Evolutionary conservation across 2,329 filamentous ascomycete species (phyloP).

Genomic region (Fusarium setosum): DNA sequence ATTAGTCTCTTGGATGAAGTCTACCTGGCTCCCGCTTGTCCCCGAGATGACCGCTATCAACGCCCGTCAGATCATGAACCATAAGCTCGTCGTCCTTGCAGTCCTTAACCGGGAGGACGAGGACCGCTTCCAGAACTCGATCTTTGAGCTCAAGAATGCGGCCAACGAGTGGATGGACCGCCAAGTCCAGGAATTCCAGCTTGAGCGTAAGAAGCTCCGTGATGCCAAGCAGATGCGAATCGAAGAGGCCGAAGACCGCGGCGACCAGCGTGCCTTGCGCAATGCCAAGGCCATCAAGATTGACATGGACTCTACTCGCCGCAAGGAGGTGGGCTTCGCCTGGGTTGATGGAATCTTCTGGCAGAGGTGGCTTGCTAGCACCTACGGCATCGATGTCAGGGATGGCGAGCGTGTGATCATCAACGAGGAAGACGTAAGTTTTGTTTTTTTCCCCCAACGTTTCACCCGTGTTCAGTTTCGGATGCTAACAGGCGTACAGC

Average conservation of each 20-base stretch:
- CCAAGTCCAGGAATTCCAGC: conserved; percentile 89
- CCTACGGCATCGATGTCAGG: conserved; percentile 89
- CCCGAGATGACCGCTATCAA: conserved; percentile 93
- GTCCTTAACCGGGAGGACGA: conserved; percentile 84
- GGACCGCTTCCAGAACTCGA: conserved; percentile 81
- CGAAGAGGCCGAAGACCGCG: conserved; percentile 94
- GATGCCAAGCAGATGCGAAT: conserved; percentile 96
- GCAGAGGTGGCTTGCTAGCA: conserved; percentile 96
- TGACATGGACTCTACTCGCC: conserved; percentile 87
- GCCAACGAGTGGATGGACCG: conserved; percentile 99
- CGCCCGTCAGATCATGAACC: conserved; percentile 93
- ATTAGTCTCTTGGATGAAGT: conserved; percentile 93
- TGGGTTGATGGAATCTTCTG: conserved; percentile 98
- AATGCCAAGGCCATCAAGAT: conserved; percentile 92
- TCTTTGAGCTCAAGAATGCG: conserved; percentile 93
- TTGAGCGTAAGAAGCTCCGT: conserved; percentile 91
- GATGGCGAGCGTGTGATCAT: conserved; percentile 94
- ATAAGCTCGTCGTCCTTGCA: conserved; percentile 93
- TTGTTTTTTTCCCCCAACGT: background rate
- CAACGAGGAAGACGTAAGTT: conserved; percentile 94
- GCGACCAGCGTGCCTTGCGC: conserved; percentile 87
- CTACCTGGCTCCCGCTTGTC: conserved; percentile 95
- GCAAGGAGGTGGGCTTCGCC: conserved; percentile 92
- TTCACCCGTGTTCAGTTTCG: too few species aligned
- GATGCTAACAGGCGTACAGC: conserved; percentile 64